Percentiles rank a stretch among this genome's conserved stretches.
phyloP scores from a whole-genome alignment of 805 yeast genomes.

The Zygoascus bituminiphila region DNA sequence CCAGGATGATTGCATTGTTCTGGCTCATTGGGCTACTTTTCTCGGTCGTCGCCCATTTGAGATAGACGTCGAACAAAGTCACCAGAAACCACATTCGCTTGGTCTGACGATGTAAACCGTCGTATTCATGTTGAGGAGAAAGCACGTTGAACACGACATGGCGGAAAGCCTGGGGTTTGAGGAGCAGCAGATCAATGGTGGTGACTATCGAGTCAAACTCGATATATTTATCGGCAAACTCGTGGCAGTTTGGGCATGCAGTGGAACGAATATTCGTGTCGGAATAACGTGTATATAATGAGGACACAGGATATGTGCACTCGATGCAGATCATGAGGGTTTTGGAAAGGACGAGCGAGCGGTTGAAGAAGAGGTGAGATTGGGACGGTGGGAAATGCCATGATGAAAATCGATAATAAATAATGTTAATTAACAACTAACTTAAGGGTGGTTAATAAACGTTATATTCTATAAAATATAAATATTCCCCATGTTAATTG shows the following conservation, averaged over 20 bases:
- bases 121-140: conserved; percentile 11
- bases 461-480: too few species aligned
- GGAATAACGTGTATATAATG: conserved; percentile 64
- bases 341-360: background rate
- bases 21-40: conserved; percentile 32
- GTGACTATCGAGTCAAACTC: conserved; percentile 82
- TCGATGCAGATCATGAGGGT: conserved; percentile 76
- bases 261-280: conserved; percentile 73
- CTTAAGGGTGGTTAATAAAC: too few species aligned
- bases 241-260: conserved; percentile 61
- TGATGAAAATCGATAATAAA: too few species aligned
- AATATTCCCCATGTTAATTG: too few species aligned
- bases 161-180: conserved; percentile 72
- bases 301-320: conserved; percentile 58
- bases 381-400: too few species aligned
- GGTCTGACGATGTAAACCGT: conserved; percentile 15
- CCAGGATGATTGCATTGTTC: conserved; percentile 13
- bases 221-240: conserved; percentile 80
- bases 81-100: conserved; percentile 52
- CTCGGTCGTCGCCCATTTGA: conserved; percentile 89
- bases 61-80: conserved; percentile 76
- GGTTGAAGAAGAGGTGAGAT: background rate
- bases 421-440: too few species aligned
- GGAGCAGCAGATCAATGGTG: conserved; percentile 70
- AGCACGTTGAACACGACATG: conserved; percentile 75